These are phyloP conservation scores for Lactifluus rugatus DNA, from an alignment of 768 basidiomycete genomes.

Conservation along the genomic window DNA sequence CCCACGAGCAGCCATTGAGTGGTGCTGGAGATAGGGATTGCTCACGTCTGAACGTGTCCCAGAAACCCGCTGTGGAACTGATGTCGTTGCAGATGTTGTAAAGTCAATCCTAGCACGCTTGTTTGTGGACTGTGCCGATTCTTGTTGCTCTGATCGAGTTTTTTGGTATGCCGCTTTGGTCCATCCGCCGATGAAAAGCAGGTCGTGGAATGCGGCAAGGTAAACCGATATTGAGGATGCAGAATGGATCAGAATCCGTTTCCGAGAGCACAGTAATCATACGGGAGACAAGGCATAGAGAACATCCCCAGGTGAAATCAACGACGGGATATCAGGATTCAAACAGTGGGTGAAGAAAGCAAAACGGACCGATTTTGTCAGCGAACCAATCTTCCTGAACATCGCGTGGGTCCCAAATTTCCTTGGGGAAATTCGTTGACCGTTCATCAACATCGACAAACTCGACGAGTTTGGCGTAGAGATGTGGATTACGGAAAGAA, in stretches of 20 bases:
- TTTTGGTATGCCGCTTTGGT: slow-evolving; percentile 34
- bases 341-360: background rate
- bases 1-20: background rate
- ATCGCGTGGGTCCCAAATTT: slow-evolving; percentile 65
- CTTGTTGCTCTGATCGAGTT: slow-evolving; percentile 32
- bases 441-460: slow-evolving; percentile 89
- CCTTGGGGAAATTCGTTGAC: slow-evolving; percentile 66
- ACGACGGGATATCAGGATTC: background rate
- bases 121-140: slow-evolving; percentile 25
- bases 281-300: background rate
- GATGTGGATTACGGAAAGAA: slow-evolving; percentile 91
- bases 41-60: background rate
- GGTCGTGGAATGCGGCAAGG: background rate
- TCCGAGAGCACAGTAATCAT: background rate
- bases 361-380: slow-evolving; percentile 62
- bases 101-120: slow-evolving; percentile 39
- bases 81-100: slow-evolving; percentile 24
- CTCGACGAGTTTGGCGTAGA: slow-evolving; percentile 93
- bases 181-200: background rate
- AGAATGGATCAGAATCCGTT: background rate
- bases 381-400: slow-evolving; percentile 65
- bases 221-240: background rate
- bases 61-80: slow-evolving; percentile 1
- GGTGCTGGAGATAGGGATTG: slow-evolving; percentile 16
- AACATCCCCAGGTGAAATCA: background rate